Conservation (phyloP, 352 stramenopile species). For the Globisporangium abappressorium region DNA sequence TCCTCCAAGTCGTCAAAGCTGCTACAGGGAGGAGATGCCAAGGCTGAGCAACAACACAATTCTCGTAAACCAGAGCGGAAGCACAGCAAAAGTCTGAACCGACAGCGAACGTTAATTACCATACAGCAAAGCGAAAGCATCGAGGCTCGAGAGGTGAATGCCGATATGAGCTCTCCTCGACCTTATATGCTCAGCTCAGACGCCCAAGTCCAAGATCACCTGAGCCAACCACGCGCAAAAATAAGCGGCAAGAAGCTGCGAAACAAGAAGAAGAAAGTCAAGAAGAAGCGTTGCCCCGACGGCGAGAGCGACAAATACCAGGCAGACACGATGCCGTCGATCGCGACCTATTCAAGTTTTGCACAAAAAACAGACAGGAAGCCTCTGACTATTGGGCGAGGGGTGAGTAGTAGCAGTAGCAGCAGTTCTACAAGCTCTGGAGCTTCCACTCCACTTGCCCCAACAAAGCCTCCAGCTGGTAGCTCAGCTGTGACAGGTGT, state of each 20-base stretch:
- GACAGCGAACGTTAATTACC: not conserved
- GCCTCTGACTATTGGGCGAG: not conserved
- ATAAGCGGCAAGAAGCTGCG: slow-evolving; percentile 35
- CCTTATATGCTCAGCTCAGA: slow-evolving; percentile 1
- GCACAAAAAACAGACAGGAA: slow-evolving; percentile 7
- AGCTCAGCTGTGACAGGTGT: not conserved
- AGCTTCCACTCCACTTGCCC: not conserved
- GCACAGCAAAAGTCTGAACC: not conserved
- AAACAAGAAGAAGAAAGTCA: slow-evolving; percentile 25
- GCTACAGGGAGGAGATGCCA: not conserved
- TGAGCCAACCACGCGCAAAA: slow-evolving; percentile 22
- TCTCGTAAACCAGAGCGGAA: slow-evolving; percentile 6
- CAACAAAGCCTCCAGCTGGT: slow-evolving; percentile 2
- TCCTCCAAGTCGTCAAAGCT: slow-evolving; percentile 11
- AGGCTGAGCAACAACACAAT: not conserved
- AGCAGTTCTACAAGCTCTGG: slow-evolving; percentile 3
- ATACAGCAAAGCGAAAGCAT: not conserved
- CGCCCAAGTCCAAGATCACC: not conserved
- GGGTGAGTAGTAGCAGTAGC: slow-evolving; percentile 6
- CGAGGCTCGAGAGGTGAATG: not conserved
- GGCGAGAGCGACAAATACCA: not conserved
- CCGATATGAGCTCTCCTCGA: not conserved
- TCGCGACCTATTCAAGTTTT: not conserved
- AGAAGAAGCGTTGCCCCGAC: not conserved
- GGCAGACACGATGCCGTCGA: slow-evolving; percentile 7